Conservation (phyloP, 768 basidiomycete species). For the Rubroboletus satanas region DNA sequence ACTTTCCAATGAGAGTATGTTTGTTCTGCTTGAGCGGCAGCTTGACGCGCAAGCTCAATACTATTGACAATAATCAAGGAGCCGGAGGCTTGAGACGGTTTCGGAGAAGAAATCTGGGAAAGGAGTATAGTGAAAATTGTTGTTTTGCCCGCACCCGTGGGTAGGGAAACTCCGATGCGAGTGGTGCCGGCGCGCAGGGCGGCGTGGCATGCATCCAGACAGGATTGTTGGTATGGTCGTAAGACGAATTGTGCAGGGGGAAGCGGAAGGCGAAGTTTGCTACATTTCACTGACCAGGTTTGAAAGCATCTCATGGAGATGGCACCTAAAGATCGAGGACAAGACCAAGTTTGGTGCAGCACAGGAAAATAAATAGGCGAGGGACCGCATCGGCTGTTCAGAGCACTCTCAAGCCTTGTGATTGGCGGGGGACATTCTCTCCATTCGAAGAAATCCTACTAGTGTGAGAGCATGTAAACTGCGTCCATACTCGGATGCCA, state of each 20-base stretch:
- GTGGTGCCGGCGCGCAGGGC: constrained; percentile 65
- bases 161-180: constrained; percentile 79
- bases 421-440: neutral
- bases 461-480: constrained; percentile 22
- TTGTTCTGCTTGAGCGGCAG: constrained; percentile 63
- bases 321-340: no score
- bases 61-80: constrained; percentile 86
- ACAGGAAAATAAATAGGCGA: neutral
- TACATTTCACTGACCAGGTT: neutral
- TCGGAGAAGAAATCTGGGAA: constrained; percentile 52
- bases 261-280: neutral
- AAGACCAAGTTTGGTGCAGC: neutral
- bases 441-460: constrained; percentile 20
- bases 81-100: constrained; percentile 42
- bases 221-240: constrained; percentile 86
- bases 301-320: constrained; percentile 14
- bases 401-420: neutral
- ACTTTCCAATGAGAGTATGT: constrained; percentile 73
- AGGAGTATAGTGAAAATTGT: constrained; percentile 87
- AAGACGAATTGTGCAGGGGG: constrained; percentile 33
- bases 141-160: constrained; percentile 87
- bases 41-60: constrained; percentile 85
- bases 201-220: constrained; percentile 69
- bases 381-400: neutral
- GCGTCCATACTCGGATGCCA: constrained; percentile 21